phyloP scores from a whole-genome alignment of 1,284 basidiomycete genomes.

The Sutorius eximius region DNA sequence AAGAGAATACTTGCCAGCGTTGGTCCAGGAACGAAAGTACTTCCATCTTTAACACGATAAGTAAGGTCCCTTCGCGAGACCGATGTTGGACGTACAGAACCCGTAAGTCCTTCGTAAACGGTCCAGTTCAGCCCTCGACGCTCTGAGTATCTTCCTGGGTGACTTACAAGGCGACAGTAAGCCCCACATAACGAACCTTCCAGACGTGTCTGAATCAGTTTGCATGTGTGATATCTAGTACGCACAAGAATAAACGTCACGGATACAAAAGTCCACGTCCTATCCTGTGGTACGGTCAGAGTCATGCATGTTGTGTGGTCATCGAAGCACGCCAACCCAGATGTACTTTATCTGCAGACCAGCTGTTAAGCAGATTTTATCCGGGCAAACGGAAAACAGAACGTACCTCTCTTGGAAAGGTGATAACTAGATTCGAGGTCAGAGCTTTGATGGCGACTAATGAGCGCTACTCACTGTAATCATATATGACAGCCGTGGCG shows the following conservation, averaged over 20 bases:
- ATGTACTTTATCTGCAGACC: conserved; percentile 16
- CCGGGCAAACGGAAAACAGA: neutral
- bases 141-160: neutral
- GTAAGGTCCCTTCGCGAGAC: neutral
- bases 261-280: conserved; percentile 20
- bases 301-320: neutral
- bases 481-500: conserved; percentile 13
- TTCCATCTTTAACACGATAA: conserved; percentile 13
- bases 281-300: conserved; percentile 16
- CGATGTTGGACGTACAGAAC: conserved; percentile 10
- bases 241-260: conserved; percentile 20
- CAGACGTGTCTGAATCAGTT: neutral
- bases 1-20: conserved; percentile 6
- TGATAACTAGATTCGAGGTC: conserved; percentile 13
- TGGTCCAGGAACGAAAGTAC: conserved; percentile 21
- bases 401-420: conserved; percentile 16
- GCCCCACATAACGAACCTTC: conserved; percentile 23
- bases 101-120: conserved; percentile 2
- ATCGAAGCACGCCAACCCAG: conserved; percentile 18
- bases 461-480: conserved; percentile 19
- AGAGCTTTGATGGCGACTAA: neutral
- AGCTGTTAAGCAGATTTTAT: neutral
- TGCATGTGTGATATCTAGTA: neutral
- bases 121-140: neutral
- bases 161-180: conserved; percentile 17